These are phyloP conservation scores for Fusarium scirpi DNA, from an alignment of 2,329 filamentous ascomycete species.

Conservation along the genomic window DNA sequence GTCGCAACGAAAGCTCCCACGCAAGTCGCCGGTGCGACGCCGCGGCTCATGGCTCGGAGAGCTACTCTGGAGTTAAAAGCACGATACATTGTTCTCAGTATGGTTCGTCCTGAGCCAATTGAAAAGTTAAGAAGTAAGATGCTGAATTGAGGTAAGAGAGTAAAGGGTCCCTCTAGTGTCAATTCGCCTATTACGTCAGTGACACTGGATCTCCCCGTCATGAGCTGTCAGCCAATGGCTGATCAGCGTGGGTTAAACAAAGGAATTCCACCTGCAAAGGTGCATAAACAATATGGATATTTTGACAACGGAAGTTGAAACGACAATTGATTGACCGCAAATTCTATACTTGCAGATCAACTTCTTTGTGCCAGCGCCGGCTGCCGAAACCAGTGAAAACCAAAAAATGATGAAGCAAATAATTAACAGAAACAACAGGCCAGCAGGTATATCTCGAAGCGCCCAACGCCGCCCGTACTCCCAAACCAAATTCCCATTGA, in stretches of 20 bases:
- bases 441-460: conserved; percentile 44
- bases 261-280: conserved; percentile 12
- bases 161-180: conserved; percentile 15
- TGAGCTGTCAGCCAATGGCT: conserved; percentile 40
- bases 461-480: conserved; percentile 35
- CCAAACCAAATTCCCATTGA: conserved; percentile 26
- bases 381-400: conserved; percentile 3
- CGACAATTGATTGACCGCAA: conserved; percentile 19
- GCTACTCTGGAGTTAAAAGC: conserved; percentile 37
- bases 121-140: not conserved
- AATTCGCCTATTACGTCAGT: conserved; percentile 41
- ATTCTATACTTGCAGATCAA: conserved; percentile 21
- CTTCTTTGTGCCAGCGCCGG: not conserved
- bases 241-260: conserved; percentile 26
- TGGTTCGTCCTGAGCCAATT: not conserved
- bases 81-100: conserved; percentile 38
- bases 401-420: conserved; percentile 18
- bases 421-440: conserved; percentile 24
- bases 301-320: not conserved
- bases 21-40: conserved; percentile 48
- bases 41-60: conserved; percentile 44
- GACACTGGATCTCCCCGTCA: conserved; percentile 11
- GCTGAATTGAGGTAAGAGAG: conserved; percentile 3
- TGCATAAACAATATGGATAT: not conserved
- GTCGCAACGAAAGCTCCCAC: conserved; percentile 45